These are phyloP conservation scores for Emmonsiellopsis sp. DNA, from an alignment of 2,329 filamentous ascomycete species.

Conservation along the genomic window DNA sequence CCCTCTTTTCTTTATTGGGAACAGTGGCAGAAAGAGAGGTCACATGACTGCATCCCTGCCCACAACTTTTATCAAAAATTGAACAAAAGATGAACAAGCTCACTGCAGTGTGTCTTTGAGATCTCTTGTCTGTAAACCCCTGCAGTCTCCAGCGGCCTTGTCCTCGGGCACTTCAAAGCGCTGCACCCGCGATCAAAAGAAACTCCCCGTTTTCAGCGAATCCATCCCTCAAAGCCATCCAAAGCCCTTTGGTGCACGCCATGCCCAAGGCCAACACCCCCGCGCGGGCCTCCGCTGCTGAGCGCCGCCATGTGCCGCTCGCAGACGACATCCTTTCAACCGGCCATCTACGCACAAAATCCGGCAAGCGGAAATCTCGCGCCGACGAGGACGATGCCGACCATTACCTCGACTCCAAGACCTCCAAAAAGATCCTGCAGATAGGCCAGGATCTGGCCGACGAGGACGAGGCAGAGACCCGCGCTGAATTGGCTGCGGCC, in stretches of 20 bases:
- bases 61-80: not conserved
- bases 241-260: not conserved
- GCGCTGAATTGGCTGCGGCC: constrained; percentile 21
- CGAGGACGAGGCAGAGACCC: constrained; percentile 56
- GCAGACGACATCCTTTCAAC: constrained; percentile 74
- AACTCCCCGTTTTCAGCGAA: too few relatives aligned
- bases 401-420: constrained; percentile 74
- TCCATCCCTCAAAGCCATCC: not conserved
- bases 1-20: not conserved
- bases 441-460: constrained; percentile 83
- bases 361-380: constrained; percentile 52
- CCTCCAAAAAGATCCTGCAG: constrained; percentile 77
- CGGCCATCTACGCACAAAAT: constrained; percentile 62
- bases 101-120: not conserved
- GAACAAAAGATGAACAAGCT: not conserved
- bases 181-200: not conserved
- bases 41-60: not conserved
- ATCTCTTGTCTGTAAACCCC: not conserved
- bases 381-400: constrained; percentile 51
- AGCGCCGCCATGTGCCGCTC: constrained; percentile 77
- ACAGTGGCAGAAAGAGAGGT: not conserved
- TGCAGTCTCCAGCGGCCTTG: not conserved
- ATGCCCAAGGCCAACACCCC: constrained; percentile 68
- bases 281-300: constrained; percentile 39
- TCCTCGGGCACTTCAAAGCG: not conserved